Evolutionary conservation across 805 yeast species (phyloP), one percentile per base, ranked within the genome.

Genomic region (Wickerhamomyces sydowiorum): DNA sequence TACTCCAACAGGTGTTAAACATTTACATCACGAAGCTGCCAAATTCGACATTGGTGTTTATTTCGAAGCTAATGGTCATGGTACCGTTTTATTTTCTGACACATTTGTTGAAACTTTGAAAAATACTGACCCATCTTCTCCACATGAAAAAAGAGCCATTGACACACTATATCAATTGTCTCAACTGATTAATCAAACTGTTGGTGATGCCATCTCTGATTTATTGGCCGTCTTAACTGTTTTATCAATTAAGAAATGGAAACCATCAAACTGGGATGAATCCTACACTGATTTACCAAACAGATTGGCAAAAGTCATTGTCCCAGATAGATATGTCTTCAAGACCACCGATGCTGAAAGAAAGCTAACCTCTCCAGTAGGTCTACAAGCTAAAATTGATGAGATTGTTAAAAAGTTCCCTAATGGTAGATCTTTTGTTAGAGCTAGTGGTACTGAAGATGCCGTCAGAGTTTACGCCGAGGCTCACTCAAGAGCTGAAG

Each of bases 31-130:
- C 57, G 74, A 66, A 45, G 95, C 89, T 39, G 93, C 95, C 1
- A 73, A 78, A 34, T 93, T 76, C 57, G 98, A 89, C 56, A 74
- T 91, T 47, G 99, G 99, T 21, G 81, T 93, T 14, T 93, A 93
- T 65, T 93, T 93, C 54, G 99, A 93, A 67, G 99, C 99, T 41
- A 93, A 93, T 60, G 99, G 99, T n/a, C 99, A 93, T 59, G 99
- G 99, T 13, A 93, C 99, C 0, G 95, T 91, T 7, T 70, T 88
- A 18, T 93, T 93, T 59, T 78, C 86, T 5, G 72, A 77, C 1
- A 60, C 65, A 13, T 76, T 78, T 42, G 62, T 62, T 20, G 53
- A 58, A 25, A 67, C 68, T 6, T 69, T 77, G 43, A 53, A 54
- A 2, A 54, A 54, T 9, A 61, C 63, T 38, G 49, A 60, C 27